Conservation (phyloP, 2,329 filamentous ascomycete species). For the Daldinia sp. region DNA sequence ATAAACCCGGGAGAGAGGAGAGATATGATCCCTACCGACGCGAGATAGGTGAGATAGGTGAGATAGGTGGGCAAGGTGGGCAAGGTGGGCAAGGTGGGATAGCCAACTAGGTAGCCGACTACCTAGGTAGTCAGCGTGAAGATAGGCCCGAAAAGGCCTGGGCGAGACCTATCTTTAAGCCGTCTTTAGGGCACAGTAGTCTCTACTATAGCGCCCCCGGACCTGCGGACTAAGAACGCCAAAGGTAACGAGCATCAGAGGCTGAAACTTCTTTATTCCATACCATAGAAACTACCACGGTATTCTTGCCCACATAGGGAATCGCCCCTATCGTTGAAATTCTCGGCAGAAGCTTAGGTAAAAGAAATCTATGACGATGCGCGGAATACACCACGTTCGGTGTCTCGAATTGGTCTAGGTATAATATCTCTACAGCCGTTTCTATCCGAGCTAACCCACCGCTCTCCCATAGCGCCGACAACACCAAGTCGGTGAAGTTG, state of each 20-base stretch:
- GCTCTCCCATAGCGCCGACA: not conserved
- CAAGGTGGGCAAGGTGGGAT: too few relatives aligned
- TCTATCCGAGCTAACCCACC: constrained; percentile 15
- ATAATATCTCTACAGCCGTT: constrained; percentile 11
- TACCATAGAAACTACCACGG: too few relatives aligned
- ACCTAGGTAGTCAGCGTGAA: too few relatives aligned
- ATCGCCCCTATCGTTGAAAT: not conserved
- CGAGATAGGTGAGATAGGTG: too few relatives aligned
- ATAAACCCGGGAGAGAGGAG: too few relatives aligned
- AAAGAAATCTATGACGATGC: not conserved
- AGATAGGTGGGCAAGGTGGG: too few relatives aligned
- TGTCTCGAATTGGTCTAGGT: constrained; percentile 25
- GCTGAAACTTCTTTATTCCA: not conserved
- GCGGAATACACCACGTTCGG: constrained; percentile 14
- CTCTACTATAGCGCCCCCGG: not conserved
- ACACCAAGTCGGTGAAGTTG: not conserved
- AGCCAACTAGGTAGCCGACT: too few relatives aligned
- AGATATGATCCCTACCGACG: not conserved
- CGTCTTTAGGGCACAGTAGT: not conserved
- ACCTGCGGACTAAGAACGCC: not conserved
- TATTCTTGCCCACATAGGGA: not conserved
- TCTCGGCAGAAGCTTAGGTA: not conserved
- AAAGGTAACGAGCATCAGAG: not conserved
- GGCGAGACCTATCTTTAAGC: not conserved
- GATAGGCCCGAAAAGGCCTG: not conserved